Evolutionary conservation across 1,139 yeast species (phyloP), one percentile per base, ranked within the genome.

Genomic region (Taphrina betulina): DNA sequence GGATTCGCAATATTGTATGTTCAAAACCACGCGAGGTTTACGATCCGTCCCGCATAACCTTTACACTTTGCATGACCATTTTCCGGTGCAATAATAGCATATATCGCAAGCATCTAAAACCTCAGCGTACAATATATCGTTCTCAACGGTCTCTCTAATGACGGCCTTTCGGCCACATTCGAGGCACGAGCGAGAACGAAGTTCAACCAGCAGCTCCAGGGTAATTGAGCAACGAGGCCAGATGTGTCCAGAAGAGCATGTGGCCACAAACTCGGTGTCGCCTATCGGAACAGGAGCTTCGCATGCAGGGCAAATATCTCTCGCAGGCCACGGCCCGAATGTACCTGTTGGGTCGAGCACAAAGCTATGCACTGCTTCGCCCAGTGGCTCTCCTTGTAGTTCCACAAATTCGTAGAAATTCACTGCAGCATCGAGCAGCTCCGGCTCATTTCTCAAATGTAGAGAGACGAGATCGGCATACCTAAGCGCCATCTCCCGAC

Each of bases 81-180:
- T 31, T 10, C 48, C 48, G 37, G 38, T 43, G 22, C 48, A 43
- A 16, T 43, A 43, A 20, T 19, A 43, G 16, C 48, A 43, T 37
- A 43, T 43, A 31, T 43, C 48, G 23, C 36, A 43, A 31, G 48
- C 38, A 20, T 43, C 48, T 5, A 43, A 4, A 17, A 43, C 10
- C 2, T 19, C 20, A 19, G 36, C 28, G 14, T 43, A 43, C 28
- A 43, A 20, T 16, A 5, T n/a, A 5, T 16, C 45, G 17, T 14
- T 7, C 3, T 19, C 5, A 1, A 19, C 45, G 19, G n/a, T 5
- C 2, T 10, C 45, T 22, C 17, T 17, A 16, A 14, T 28, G 45
- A 43, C 34, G 17, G 48, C 48, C 12, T 43, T 29, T n/a, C 48
- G 14, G 19, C 38, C 48, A 20, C 48, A 43, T 12, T 23, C 38